phyloP scores from a whole-genome alignment of 169 alveolate genomes.

The Ichthyophthirius multifiliis region DNA sequence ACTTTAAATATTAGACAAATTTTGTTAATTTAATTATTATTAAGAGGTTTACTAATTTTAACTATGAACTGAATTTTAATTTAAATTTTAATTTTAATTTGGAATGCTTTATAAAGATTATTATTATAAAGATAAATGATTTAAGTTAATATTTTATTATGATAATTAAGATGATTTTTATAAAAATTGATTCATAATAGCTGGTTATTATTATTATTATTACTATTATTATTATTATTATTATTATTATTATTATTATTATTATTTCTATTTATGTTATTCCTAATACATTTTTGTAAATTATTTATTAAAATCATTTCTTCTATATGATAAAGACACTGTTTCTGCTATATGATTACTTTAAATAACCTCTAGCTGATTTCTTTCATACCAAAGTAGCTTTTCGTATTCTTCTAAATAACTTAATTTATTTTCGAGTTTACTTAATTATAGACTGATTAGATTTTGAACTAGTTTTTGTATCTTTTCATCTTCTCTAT shows the following conservation, averaged over 20 bases:
- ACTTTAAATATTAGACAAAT: no score
- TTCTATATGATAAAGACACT: background rate
- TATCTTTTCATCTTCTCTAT: slow-evolving; percentile 44
- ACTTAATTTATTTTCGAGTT: slow-evolving; percentile 32
- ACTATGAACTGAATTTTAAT: background rate
- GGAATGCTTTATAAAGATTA: background rate
- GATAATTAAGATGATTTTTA: background rate
- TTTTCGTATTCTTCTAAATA: slow-evolving; percentile 44
- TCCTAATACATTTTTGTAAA: background rate
- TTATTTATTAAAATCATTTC: slow-evolving; percentile 2
- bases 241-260: background rate
- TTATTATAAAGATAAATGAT: background rate
- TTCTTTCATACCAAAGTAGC: slow-evolving; percentile 26
- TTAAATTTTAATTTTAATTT: no score
- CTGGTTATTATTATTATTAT: background rate
- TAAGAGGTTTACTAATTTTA: background rate
- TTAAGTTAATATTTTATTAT: no score
- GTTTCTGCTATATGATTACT: slow-evolving; percentile 9
- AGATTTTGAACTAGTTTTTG: slow-evolving; percentile 12
- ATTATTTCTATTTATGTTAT: background rate
- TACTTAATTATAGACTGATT: slow-evolving; percentile 32
- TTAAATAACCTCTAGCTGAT: slow-evolving; percentile 19
- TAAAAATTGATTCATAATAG: background rate
- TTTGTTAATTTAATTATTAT: background rate
- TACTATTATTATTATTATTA: background rate